These are phyloP conservation scores for Tuber melanosporum DNA, from an alignment of 495 filamentous ascomycete species.

Conservation along the genomic window DNA sequence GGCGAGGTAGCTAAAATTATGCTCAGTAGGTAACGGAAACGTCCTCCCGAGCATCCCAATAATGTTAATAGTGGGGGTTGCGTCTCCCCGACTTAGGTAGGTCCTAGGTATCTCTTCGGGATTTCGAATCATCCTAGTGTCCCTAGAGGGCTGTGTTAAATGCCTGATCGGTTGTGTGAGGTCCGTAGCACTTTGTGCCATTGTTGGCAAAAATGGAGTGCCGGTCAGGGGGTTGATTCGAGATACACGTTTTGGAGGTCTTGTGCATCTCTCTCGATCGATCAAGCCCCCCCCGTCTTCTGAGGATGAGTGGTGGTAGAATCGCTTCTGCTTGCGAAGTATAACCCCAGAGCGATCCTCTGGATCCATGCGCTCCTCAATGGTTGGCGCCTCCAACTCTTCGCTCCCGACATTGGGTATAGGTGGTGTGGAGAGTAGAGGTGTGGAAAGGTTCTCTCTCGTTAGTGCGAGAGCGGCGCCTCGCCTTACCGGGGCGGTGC, in stretches of 20 bases:
- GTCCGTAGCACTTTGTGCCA: not conserved
- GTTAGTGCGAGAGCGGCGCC: not conserved
- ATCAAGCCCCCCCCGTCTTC: not conserved
- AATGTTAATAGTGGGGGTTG: not conserved
- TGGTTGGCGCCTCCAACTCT: not conserved
- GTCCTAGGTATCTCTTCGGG: not conserved
- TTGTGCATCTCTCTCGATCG: not conserved
- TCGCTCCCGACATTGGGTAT: not conserved
- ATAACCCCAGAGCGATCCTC: not conserved
- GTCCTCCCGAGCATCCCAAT: not conserved
- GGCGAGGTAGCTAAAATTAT: not conserved
- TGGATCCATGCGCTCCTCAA: not conserved
- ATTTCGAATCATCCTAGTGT: not conserved
- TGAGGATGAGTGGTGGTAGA: not conserved
- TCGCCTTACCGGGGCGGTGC: not conserved
- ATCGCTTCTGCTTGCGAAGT: not conserved
- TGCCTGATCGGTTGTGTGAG: not conserved
- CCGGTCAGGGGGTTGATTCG: not conserved
- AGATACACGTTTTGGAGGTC: not conserved
- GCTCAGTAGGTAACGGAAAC: not conserved
- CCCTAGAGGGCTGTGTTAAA: not conserved
- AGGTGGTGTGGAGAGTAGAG: not conserved
- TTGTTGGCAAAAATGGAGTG: not conserved
- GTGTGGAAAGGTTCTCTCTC: not conserved
- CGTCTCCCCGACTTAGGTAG: not conserved